A percentile compares a stretch with the other conserved stretches of the same genome.
phyloP scores from a whole-genome alignment of 2,329 filamentous ascomycete genomes.

The Fusarium clavum region DNA sequence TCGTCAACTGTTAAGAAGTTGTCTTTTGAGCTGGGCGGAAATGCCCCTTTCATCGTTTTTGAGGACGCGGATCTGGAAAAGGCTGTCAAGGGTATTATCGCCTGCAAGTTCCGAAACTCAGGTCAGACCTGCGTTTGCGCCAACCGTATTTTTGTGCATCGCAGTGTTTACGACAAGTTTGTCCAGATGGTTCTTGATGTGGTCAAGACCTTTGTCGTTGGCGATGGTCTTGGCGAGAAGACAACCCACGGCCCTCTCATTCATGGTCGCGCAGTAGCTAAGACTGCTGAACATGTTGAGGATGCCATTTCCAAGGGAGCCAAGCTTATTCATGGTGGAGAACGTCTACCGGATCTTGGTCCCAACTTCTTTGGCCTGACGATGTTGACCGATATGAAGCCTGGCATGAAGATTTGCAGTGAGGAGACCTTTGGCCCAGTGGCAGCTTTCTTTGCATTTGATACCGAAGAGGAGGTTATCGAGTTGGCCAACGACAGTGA shows the following conservation, averaged over 20 bases:
- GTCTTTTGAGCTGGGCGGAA: slow-evolving; percentile 79
- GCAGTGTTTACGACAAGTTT: slow-evolving; percentile 69
- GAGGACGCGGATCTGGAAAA: slow-evolving; percentile 78
- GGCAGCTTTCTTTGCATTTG: slow-evolving; percentile 75
- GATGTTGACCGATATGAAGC: slow-evolving; percentile 74
- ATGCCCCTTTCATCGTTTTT: slow-evolving; percentile 81
- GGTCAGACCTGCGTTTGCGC: slow-evolving; percentile 79
- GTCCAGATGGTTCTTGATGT: slow-evolving; percentile 61
- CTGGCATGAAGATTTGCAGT: slow-evolving; percentile 72
- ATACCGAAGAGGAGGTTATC: slow-evolving; percentile 75
- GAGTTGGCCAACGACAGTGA: slow-evolving; percentile 73
- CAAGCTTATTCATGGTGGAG: slow-evolving; percentile 68
- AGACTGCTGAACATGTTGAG: slow-evolving; percentile 71
- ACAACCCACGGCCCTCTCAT: slow-evolving; percentile 72
- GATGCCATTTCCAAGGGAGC: slow-evolving; percentile 73
- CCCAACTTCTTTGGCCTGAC: slow-evolving; percentile 77
- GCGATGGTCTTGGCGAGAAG: slow-evolving; percentile 64
- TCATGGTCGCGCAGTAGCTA: slow-evolving; percentile 71
- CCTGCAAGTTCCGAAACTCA: slow-evolving; percentile 77
- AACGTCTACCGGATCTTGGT: slow-evolving; percentile 68
- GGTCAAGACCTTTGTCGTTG: slow-evolving; percentile 68
- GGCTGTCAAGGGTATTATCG: slow-evolving; percentile 73
- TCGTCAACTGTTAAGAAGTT: slow-evolving; percentile 78
- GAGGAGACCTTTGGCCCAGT: slow-evolving; percentile 82
- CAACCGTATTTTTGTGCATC: slow-evolving; percentile 70